Conservation (phyloP, 306 rosid genomes). For the Cicer bijugum region DNA sequence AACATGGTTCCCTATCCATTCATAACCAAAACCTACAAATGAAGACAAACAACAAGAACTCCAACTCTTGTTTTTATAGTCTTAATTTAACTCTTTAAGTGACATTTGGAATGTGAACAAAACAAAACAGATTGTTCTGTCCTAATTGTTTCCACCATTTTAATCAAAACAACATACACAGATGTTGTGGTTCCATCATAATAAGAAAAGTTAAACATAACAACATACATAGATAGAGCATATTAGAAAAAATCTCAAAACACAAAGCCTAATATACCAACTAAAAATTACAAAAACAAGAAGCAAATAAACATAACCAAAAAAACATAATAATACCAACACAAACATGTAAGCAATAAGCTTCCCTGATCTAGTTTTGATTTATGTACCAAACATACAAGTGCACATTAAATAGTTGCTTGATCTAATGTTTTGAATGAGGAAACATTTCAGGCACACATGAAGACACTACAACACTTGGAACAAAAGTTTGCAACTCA, state of each 20-base stretch:
- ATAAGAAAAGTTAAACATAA: no score
- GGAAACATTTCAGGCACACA: no score
- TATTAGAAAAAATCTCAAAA: background rate
- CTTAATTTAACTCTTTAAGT: background rate
- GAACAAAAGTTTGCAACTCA: no score
- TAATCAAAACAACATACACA: background rate
- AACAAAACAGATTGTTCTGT: background rate
- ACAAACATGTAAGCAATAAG: no score
- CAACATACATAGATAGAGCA: background rate
- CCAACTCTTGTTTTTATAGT: background rate
- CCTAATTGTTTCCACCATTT: background rate
- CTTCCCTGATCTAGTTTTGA: no score
- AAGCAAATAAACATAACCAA: no score
- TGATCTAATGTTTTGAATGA: no score
- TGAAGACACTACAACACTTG: no score
- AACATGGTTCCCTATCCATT: background rate
- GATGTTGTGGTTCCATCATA: no score
- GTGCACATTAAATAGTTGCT: no score
- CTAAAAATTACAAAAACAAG: background rate
- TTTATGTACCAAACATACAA: no score
- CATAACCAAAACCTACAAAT: background rate
- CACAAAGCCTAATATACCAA: background rate
- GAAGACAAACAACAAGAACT: slow-evolving; percentile 1
- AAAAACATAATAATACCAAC: no score
- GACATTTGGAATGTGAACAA: background rate